A percentile compares a stretch with the other conserved stretches of the same genome.
phyloP scores from a whole-genome alignment of 768 basidiomycete genomes.

The Lyophyllum decastes region DNA sequence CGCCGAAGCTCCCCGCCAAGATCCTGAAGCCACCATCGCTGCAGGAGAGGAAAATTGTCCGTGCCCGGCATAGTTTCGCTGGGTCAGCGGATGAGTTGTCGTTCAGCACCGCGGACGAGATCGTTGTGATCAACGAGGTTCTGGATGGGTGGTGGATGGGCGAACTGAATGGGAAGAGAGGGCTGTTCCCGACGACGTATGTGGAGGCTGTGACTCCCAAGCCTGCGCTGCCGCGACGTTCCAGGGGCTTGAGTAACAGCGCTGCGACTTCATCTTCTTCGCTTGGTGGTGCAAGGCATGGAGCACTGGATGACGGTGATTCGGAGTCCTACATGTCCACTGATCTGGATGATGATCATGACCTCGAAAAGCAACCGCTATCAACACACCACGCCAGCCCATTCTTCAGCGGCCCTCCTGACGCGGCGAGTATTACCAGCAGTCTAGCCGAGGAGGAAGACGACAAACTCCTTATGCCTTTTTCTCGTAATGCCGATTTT shows the following conservation, averaged over 20 bases:
- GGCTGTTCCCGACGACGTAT: constrained; percentile 82
- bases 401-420: constrained; percentile 43
- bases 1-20: constrained; percentile 36
- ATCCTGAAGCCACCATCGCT: constrained; percentile 54
- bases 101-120: constrained; percentile 74
- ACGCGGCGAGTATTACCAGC: constrained; percentile 44
- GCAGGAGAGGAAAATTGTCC: constrained; percentile 56
- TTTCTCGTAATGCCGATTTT: constrained; percentile 8
- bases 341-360: constrained; percentile 50
- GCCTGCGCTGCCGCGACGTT: constrained; percentile 27
- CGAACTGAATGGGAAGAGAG: constrained; percentile 65
- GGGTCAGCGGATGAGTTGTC: constrained; percentile 79
- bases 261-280: background rate
- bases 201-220: constrained; percentile 51
- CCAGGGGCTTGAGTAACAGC: constrained; percentile 5
- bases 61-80: constrained; percentile 74
- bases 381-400: constrained; percentile 39
- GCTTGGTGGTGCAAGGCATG: background rate
- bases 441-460: constrained; percentile 46
- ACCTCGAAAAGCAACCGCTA: constrained; percentile 46
- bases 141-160: constrained; percentile 94
- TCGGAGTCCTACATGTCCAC: constrained; percentile 26
- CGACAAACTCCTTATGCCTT: constrained; percentile 28
- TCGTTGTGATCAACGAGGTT: constrained; percentile 77
- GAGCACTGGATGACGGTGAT: constrained; percentile 10